A percentile compares a stretch with the other conserved stretches of the same genome.
Conservation (phyloP, 345 rosid genomes). For the Euphorbia tirucalli region DNA sequence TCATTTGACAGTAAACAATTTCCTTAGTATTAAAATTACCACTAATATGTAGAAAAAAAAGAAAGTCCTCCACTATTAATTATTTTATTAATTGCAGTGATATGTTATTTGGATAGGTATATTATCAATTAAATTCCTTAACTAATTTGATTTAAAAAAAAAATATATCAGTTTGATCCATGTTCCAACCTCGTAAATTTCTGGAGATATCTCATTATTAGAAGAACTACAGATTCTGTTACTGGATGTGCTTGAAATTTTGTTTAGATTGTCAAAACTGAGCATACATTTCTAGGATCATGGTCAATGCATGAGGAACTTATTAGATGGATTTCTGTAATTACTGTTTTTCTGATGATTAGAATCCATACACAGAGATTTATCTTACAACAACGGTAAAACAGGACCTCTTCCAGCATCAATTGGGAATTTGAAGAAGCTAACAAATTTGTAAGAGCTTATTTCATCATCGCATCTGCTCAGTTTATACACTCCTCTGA, state of each 20-base stretch:
- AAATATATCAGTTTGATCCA: too few relatives aligned
- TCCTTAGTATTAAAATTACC: too few relatives aligned
- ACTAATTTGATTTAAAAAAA: too few relatives aligned
- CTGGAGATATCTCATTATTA: slow-evolving; percentile 51
- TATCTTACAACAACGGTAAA: slow-evolving; percentile 60
- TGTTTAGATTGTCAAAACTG: slow-evolving; percentile 5
- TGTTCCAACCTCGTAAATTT: too few relatives aligned
- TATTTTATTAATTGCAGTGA: too few relatives aligned
- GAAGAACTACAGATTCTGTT: slow-evolving; percentile 44
- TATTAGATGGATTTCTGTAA: neutral
- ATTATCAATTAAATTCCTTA: too few relatives aligned
- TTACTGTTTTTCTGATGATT: slow-evolving; percentile 9
- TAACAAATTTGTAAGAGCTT: slow-evolving; percentile 61
- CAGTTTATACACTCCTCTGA: slow-evolving; percentile 11
- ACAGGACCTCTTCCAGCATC: slow-evolving; percentile 60
- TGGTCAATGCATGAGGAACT: slow-evolving; percentile 1
- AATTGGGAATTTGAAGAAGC: slow-evolving; percentile 55
- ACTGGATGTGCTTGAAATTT: neutral
- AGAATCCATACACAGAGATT: slow-evolving; percentile 54
- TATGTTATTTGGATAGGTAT: too few relatives aligned
- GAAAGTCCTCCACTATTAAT: too few relatives aligned
- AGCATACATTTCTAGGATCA: neutral
- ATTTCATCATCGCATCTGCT: neutral
- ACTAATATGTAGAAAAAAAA: too few relatives aligned
- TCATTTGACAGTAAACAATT: too few relatives aligned